Evolutionary conservation across 257 asterid genomes (phyloP).

Genomic region (Solanum virginianum): DNA sequence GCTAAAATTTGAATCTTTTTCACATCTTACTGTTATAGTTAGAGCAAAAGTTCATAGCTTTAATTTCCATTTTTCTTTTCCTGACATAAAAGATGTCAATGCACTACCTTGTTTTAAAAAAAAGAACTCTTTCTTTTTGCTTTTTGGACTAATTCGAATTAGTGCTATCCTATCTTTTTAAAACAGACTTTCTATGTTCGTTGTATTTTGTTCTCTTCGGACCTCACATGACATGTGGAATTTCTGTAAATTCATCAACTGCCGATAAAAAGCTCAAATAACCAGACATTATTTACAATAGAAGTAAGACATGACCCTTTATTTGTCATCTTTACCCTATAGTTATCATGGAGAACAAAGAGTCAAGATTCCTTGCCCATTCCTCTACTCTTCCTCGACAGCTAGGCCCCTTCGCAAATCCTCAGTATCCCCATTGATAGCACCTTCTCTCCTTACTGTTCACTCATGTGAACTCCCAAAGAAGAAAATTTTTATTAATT

Average conservation of each 20-base stretch:
- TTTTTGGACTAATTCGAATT: neutral
- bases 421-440: constrained; percentile 4
- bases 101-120: neutral
- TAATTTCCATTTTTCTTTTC: neutral
- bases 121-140: neutral
- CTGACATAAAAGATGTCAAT: neutral
- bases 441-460: constrained; percentile 7
- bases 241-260: neutral
- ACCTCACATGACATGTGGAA: too few species aligned
- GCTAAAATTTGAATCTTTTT: neutral
- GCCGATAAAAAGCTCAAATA: neutral
- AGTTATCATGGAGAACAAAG: constrained; percentile 16
- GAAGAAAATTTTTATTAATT: neutral
- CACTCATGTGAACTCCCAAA: constrained; percentile 18
- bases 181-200: too few species aligned
- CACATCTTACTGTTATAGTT: neutral
- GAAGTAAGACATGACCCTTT: constrained; percentile 1
- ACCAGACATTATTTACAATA: constrained; percentile 12
- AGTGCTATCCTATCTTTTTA: accelerated
- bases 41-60: neutral
- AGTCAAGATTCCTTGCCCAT: constrained; percentile 58
- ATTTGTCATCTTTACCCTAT: constrained; percentile 8
- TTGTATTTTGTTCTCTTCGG: too few species aligned
- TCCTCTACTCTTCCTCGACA: constrained; percentile 45
- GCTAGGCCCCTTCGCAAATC: constrained; percentile 27